phyloP scores from a whole-genome alignment of 1,284 basidiomycete genomes.

The Sparassis latifolia region DNA sequence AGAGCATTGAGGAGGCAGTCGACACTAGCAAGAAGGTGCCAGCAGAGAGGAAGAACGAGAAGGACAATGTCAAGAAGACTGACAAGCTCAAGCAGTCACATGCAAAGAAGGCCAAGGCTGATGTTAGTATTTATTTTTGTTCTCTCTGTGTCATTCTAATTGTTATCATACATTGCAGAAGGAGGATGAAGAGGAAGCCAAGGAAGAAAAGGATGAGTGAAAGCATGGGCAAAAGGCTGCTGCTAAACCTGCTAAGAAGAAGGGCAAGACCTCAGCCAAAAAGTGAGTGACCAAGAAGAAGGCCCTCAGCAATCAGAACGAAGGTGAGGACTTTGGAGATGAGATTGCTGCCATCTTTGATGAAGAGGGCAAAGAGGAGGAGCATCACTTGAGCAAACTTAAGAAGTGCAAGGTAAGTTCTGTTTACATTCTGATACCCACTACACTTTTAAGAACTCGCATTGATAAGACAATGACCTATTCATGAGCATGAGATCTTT shows the following conservation, averaged over 20 bases:
- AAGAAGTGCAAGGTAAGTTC: conserved; percentile 32
- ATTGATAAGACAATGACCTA: too few relatives aligned
- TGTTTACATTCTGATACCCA: too few relatives aligned
- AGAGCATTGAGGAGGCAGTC: conserved; percentile 23
- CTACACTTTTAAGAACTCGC: too few relatives aligned
- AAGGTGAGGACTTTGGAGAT: conserved; percentile 31
- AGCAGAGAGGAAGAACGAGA: conserved; percentile 28
- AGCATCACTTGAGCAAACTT: conserved; percentile 18
- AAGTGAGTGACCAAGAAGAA: conserved; percentile 31
- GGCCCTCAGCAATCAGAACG: conserved; percentile 18
- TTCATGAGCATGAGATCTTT: too few relatives aligned
- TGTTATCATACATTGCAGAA: conserved; percentile 1
- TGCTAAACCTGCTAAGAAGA: conserved; percentile 22
- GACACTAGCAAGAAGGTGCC: conserved; percentile 25
- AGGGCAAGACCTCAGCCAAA: conserved; percentile 27
- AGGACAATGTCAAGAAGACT: conserved; percentile 21
- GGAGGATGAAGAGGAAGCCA: conserved; percentile 7
- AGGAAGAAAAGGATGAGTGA: conserved; percentile 28
- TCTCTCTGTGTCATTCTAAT: neutral
- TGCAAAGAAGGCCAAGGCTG: conserved; percentile 28
- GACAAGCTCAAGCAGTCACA: conserved; percentile 32
- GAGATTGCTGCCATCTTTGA: conserved; percentile 28
- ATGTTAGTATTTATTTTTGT: neutral
- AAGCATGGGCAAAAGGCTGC: conserved; percentile 24
- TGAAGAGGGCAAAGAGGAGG: conserved; percentile 26